Evolutionary conservation across 352 stramenopile species (phyloP).

Genomic region (Detonula confervacea): DNA sequence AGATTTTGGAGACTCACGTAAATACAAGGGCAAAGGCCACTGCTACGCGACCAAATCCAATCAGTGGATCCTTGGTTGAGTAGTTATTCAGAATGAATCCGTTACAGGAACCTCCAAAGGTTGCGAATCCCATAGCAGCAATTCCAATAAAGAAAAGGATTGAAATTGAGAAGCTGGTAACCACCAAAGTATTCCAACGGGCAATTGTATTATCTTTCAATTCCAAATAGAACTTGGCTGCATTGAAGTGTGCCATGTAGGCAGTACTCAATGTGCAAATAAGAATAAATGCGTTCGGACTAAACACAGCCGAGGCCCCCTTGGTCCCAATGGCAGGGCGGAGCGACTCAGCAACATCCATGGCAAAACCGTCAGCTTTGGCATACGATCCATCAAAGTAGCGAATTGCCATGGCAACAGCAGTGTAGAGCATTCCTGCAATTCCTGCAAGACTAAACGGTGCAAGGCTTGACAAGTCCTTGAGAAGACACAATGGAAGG

Average conservation of each 20-base stretch:
- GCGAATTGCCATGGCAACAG: constrained; percentile 81
- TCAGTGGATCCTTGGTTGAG: constrained; percentile 84
- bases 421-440: constrained; percentile 80
- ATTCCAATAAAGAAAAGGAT: constrained; percentile 81
- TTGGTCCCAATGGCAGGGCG: constrained; percentile 62
- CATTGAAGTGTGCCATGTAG: constrained; percentile 87
- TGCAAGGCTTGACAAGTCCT: constrained; percentile 80
- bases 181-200: constrained; percentile 80
- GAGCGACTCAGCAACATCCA: constrained; percentile 52
- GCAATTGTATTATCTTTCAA: constrained; percentile 80
- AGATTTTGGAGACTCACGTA: constrained; percentile 58
- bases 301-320: constrained; percentile 61
- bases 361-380: constrained; percentile 37
- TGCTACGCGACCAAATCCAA: constrained; percentile 76
- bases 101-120: constrained; percentile 76
- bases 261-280: constrained; percentile 89
- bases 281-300: constrained; percentile 78
- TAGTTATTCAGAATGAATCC: constrained; percentile 90
- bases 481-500: constrained; percentile 86
- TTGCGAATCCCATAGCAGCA: constrained; percentile 79
- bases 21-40: constrained; percentile 88
- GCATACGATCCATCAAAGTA: constrained; percentile 85
- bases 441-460: constrained; percentile 81
- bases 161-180: constrained; percentile 71
- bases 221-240: constrained; percentile 88